These are phyloP conservation scores for Parachaetomium inaequale DNA, from an alignment of 495 filamentous ascomycete species.

Conservation along the genomic window DNA sequence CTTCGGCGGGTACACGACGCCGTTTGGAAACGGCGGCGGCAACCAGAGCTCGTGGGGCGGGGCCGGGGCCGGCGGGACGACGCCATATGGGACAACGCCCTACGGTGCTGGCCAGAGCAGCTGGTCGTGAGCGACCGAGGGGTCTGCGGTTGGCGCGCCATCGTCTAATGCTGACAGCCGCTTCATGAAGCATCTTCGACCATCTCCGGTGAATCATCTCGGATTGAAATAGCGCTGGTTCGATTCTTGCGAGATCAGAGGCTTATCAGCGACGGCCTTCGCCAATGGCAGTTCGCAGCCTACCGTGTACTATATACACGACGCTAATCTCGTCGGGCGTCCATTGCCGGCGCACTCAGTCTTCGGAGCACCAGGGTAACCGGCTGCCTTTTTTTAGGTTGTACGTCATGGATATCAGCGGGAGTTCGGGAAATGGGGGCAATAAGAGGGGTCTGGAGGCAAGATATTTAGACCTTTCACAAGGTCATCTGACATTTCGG, in stretches of 20 bases:
- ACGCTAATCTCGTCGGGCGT: too few relatives aligned
- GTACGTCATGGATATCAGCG: background rate
- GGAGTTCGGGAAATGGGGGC: background rate
- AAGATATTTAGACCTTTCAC: background rate
- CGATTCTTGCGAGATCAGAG: too few relatives aligned
- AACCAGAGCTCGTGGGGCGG: conserved; percentile 62
- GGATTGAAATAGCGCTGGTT: background rate
- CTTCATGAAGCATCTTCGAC: background rate
- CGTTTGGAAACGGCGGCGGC: conserved; percentile 59
- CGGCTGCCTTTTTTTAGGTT: too few relatives aligned
- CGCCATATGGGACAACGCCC: conserved; percentile 50
- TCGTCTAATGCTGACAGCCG: too few relatives aligned
- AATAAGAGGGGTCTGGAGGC: background rate
- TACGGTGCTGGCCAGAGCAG: conserved; percentile 27
- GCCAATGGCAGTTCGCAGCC: too few relatives aligned
- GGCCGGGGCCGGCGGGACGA: conserved; percentile 68
- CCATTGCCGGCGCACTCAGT: too few relatives aligned
- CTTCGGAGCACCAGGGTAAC: too few relatives aligned
- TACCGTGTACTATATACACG: too few relatives aligned
- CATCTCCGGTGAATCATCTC: background rate
- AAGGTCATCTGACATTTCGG: background rate
- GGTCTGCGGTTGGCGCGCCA: background rate
- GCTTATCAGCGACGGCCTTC: too few relatives aligned
- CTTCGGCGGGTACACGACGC: conserved; percentile 66
- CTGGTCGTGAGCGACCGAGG: conserved; percentile 25